These are phyloP conservation scores for Apiotrichum brassicae DNA, from an alignment of 1,284 basidiomycete species.

Conservation along the genomic window DNA sequence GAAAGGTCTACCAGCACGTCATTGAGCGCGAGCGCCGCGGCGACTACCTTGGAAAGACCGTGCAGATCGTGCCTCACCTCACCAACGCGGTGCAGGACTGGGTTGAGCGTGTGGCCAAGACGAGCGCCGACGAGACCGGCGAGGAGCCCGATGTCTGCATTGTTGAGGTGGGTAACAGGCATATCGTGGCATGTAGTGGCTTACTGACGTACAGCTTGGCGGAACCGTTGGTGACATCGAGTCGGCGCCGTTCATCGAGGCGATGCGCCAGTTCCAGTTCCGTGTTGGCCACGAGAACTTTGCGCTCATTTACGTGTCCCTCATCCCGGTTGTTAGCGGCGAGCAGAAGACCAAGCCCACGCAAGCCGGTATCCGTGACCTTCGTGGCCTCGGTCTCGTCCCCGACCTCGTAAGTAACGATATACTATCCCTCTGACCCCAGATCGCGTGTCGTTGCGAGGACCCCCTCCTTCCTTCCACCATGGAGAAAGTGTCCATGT, in stretches of 20 bases:
- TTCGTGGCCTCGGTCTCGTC: slow-evolving; percentile 85
- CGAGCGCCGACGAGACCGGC: slow-evolving; percentile 89
- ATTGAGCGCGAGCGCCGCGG: slow-evolving; percentile 96
- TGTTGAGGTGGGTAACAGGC: slow-evolving; percentile 62
- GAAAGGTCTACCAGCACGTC: slow-evolving; percentile 94
- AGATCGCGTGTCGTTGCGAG: slow-evolving; percentile 85
- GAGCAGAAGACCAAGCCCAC: slow-evolving; percentile 99
- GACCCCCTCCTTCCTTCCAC: slow-evolving; percentile 68
- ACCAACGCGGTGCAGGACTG: slow-evolving; percentile 98
- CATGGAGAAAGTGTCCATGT: slow-evolving; percentile 97
- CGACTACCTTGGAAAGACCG: slow-evolving; percentile 96
- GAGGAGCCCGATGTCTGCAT: slow-evolving; percentile 96
- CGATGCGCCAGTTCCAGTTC: slow-evolving; percentile 99
- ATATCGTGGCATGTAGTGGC: neutral
- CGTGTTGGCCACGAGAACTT: slow-evolving; percentile 96
- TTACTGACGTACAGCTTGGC: slow-evolving; percentile 60
- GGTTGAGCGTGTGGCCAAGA: slow-evolving; percentile 90
- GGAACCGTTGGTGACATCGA: slow-evolving; percentile 96
- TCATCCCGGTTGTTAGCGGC: slow-evolving; percentile 95
- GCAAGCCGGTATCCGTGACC: slow-evolving; percentile 90
- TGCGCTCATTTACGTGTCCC: slow-evolving; percentile 94
- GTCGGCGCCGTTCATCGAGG: slow-evolving; percentile 95
- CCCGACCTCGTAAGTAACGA: slow-evolving; percentile 71
- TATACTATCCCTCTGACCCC: neutral
- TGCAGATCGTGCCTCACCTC: slow-evolving; percentile 94